Evolutionary conservation across 179 eudicot genomes (phyloP), one percentile per base, ranked within the genome.

Genomic region (Monotropa hypopitys): DNA sequence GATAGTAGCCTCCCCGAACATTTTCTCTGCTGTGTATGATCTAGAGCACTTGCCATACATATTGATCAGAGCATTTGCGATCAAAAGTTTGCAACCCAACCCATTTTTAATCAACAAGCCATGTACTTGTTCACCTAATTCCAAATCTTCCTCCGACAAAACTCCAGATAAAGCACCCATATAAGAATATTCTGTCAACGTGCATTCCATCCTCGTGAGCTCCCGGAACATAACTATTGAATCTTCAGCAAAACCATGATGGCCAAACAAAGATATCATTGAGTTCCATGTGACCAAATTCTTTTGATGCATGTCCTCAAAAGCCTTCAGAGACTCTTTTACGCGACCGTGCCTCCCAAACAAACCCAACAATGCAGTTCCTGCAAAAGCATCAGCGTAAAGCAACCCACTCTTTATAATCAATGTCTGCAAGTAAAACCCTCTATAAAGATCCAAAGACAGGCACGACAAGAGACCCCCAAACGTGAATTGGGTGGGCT

Each of bases 251-350:
- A 47, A 86, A 54, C 97, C 90, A 76, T 84, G 85, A 75, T 73
- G 78, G 23, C 90, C 90, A 74, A 89, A 75, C 85, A 93, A 76
- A 46, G 90, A 88, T 62, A 91, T 88, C 79, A 89, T 71, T 12
- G 89, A 82, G 79, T 92, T 92, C 90, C 92, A 92, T 0, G 94
- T 85, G 65, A 89, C 90, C 78, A 85, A 72, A 83, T 82, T 89
- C 88, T 87, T 93, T 9, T 2, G 9, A 6, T 85, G 86, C 98
- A 91, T 86, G 65, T 80, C 89, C 8, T 88, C 83, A 74, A 91
- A 91, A 53, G 78, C 84, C 40, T 79, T 78, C 77, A 82, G 23
- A 15, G 89, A 91, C 76, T 91, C 92, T 51, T 88, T 83, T 42
- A 86, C 54, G 26, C 79, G 77, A 43, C 87, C 91, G 26, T 88